Evolutionary conservation across 306 rosid species (phyloP).

Genomic region (Prunus fruticosa): DNA sequence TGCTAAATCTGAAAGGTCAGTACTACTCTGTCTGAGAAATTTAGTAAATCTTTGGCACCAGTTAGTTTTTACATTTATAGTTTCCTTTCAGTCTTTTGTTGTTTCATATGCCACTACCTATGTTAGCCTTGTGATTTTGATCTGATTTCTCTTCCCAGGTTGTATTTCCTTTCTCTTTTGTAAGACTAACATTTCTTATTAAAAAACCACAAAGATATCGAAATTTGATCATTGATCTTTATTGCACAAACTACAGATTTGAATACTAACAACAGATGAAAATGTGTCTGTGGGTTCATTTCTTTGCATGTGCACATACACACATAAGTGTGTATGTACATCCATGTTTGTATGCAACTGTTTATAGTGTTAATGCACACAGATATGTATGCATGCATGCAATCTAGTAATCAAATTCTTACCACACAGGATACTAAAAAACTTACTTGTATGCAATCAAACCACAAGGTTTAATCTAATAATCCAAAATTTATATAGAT

Average conservation of each 20-base stretch:
- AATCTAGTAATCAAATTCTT: neutral
- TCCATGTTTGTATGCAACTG: neutral
- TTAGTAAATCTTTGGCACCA: neutral
- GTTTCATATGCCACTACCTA: conserved; percentile 7
- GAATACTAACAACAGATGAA: neutral
- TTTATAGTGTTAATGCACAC: neutral
- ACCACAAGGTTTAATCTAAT: conserved; percentile 12
- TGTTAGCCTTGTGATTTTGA: conserved; percentile 10
- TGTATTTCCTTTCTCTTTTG: conserved; percentile 2
- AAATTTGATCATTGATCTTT: neutral
- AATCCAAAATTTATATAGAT: neutral
- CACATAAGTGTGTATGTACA: neutral
- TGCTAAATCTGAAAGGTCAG: neutral
- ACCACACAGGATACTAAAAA: neutral
- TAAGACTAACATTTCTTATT: neutral
- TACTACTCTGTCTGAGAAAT: neutral
- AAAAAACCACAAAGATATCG: neutral
- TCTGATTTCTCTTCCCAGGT: conserved; percentile 10
- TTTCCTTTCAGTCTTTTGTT: conserved; percentile 4
- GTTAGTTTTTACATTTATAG: neutral
- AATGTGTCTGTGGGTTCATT: neutral
- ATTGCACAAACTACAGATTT: neutral
- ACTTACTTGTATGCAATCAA: neutral
- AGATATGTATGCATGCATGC: neutral
- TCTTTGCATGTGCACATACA: neutral